Percentiles rank a stretch among this genome's conserved stretches.
These are phyloP conservation scores for Pseudogymnoascus sp. DNA, from an alignment of 2,329 filamentous ascomycete species.

Conservation along the genomic window DNA sequence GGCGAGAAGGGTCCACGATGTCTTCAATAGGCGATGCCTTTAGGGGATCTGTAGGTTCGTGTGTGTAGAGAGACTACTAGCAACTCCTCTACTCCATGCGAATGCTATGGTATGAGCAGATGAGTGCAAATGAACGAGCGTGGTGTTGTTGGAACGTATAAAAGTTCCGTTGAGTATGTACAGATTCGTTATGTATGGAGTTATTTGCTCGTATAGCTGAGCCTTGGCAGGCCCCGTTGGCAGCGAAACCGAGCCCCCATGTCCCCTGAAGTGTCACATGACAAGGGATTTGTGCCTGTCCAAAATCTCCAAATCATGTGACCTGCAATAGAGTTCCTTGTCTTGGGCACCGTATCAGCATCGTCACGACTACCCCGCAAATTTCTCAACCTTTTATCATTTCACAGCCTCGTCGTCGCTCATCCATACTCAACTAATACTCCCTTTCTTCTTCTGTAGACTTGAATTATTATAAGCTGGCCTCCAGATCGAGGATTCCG, in stretches of 20 bases:
- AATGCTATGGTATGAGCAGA: neutral
- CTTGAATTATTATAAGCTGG: neutral
- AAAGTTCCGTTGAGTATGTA: slow-evolving; percentile 4
- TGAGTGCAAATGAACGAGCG: neutral
- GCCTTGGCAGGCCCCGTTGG: neutral
- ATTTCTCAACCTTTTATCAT: neutral
- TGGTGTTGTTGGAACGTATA: slow-evolving; percentile 4
- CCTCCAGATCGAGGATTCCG: neutral
- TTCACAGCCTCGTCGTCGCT: neutral
- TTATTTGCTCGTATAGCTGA: slow-evolving; percentile 7
- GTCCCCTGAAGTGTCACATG: neutral
- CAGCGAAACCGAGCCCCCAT: slow-evolving; percentile 5
- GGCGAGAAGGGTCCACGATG: slow-evolving; percentile 1
- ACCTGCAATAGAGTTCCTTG: neutral
- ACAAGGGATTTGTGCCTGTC: neutral
- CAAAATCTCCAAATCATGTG: neutral
- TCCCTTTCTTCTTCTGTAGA: neutral
- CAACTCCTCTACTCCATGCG: neutral
- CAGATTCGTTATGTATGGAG: neutral
- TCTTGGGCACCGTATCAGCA: neutral
- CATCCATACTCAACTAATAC: neutral
- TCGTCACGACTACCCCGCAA: neutral
- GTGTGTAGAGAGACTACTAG: neutral
- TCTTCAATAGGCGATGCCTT: neutral
- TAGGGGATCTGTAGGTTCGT: neutral